These are phyloP conservation scores for Ustulina deusta DNA, from an alignment of 2,329 filamentous ascomycete genomes.

Conservation along the genomic window DNA sequence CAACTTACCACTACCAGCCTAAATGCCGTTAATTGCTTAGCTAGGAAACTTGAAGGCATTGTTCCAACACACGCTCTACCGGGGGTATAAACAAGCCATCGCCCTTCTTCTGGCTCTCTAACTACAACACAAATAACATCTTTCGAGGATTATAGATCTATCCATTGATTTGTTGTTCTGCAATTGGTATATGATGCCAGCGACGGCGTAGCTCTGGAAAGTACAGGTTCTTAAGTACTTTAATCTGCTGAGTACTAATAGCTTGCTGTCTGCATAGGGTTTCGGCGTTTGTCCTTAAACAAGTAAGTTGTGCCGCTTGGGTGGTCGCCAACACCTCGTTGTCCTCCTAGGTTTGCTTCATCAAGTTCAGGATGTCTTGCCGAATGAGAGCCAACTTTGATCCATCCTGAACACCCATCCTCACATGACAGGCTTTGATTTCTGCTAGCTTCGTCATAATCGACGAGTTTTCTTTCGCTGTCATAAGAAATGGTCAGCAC, in stretches of 20 bases:
- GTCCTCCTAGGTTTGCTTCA: neutral
- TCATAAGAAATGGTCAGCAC: neutral
- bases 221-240: neutral
- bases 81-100: conserved; percentile 3
- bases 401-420: neutral
- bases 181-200: conserved; percentile 7
- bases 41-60: neutral
- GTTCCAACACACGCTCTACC: neutral
- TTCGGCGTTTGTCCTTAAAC: neutral
- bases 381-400: neutral
- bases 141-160: conserved; percentile 8
- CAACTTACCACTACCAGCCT: conserved; percentile 23
- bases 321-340: neutral
- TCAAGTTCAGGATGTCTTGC: neutral
- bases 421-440: neutral
- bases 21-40: neutral
- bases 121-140: conserved; percentile 4
- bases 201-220: conserved; percentile 15
- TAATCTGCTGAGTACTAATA: neutral
- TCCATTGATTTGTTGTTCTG: conserved; percentile 1
- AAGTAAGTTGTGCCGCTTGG: neutral
- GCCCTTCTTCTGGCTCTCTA: neutral
- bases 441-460: neutral
- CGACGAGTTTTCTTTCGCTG: neutral
- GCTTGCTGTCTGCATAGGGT: neutral